Percentiles rank a stretch among this genome's conserved stretches.
phyloP scores from a whole-genome alignment of 495 filamentous ascomycete species.

The Bacidia gigantensis region DNA sequence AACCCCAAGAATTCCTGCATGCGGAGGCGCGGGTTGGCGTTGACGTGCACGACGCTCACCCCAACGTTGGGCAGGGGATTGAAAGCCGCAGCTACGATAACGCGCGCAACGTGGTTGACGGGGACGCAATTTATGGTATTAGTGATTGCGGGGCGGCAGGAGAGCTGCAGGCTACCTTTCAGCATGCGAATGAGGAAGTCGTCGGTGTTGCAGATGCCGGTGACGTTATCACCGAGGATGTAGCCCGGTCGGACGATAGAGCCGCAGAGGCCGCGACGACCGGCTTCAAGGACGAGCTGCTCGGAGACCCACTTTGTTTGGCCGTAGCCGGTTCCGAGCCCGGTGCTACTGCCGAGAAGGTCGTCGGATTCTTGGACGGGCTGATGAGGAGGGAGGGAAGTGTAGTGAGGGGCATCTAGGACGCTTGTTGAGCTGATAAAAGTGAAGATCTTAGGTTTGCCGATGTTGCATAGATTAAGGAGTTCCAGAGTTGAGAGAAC shows the following conservation, averaged over 20 bases:
- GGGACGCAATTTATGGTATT: conserved; percentile 85
- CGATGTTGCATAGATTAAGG: conserved; percentile 58
- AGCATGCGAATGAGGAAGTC: conserved; percentile 85
- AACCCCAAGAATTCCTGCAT: conserved; percentile 65
- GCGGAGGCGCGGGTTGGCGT: conserved; percentile 62
- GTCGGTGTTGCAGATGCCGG: conserved; percentile 44
- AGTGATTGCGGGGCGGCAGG: conserved; percentile 51
- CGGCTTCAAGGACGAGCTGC: conserved; percentile 69
- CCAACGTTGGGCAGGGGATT: conserved; percentile 24
- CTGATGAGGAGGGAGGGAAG: background rate
- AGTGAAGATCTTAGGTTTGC: conserved; percentile 64
- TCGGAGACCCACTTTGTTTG: conserved; percentile 81
- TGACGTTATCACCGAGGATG: conserved; percentile 43
- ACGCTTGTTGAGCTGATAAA: conserved; percentile 82
- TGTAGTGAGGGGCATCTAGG: conserved; percentile 67
- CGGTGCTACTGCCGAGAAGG: conserved; percentile 44
- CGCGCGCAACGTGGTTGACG: conserved; percentile 66
- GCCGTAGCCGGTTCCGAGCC: conserved; percentile 75
- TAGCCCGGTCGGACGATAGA: conserved; percentile 78
- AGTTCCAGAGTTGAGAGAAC: conserved; percentile 69
- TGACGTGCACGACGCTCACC: conserved; percentile 60
- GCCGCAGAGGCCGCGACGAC: conserved; percentile 59
- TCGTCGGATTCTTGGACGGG: conserved; percentile 51
- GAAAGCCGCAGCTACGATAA: conserved; percentile 62
- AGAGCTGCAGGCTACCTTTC: conserved; percentile 79